Percentiles rank a stretch among this genome's conserved stretches.
Conservation (phyloP, 2,329 filamentous ascomycete species). For the Escovopsis sp. region DNA sequence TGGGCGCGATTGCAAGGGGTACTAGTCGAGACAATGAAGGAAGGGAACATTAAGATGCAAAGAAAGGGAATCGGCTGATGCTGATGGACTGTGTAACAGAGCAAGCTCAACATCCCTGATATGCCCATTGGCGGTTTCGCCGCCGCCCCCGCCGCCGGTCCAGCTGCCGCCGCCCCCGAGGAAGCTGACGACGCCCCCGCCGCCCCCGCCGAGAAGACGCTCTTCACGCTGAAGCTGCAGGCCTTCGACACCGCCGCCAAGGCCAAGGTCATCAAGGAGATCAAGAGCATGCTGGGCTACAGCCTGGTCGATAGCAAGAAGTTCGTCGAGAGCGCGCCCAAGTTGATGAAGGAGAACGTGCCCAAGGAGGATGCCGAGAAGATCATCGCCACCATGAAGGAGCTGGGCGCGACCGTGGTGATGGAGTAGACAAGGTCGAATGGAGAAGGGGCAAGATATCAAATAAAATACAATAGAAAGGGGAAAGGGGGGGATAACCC, state of each 20-base stretch:
- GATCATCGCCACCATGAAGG: constrained; percentile 91
- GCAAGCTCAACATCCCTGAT: constrained; percentile 92
- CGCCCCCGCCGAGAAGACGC: constrained; percentile 83
- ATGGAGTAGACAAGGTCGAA: constrained; percentile 57
- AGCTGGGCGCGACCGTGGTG: constrained; percentile 68
- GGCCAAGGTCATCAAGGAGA: constrained; percentile 99
- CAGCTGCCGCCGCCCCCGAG: constrained; percentile 44
- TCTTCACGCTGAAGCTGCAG: constrained; percentile 91
- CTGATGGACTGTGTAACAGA: constrained; percentile 32
- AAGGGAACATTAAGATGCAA: too few relatives aligned
- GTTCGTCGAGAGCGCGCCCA: constrained; percentile 95
- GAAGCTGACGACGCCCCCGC: constrained; percentile 82
- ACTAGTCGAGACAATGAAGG: too few relatives aligned
- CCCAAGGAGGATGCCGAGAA: constrained; percentile 99
- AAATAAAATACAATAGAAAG: neutral
- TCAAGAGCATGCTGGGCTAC: constrained; percentile 89
- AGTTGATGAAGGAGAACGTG: constrained; percentile 97
- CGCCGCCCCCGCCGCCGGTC: constrained; percentile 41
- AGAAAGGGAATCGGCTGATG: neutral
- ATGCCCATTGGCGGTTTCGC: constrained; percentile 88
- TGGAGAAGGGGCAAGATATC: constrained; percentile 1
- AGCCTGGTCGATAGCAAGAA: constrained; percentile 99
- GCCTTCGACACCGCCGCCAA: constrained; percentile 79
- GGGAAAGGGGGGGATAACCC: too few relatives aligned
- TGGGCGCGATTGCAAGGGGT: too few relatives aligned